Evolutionary conservation across 495 filamentous ascomycete genomes (phyloP).

Genomic region (Aspergillus sparsus): DNA sequence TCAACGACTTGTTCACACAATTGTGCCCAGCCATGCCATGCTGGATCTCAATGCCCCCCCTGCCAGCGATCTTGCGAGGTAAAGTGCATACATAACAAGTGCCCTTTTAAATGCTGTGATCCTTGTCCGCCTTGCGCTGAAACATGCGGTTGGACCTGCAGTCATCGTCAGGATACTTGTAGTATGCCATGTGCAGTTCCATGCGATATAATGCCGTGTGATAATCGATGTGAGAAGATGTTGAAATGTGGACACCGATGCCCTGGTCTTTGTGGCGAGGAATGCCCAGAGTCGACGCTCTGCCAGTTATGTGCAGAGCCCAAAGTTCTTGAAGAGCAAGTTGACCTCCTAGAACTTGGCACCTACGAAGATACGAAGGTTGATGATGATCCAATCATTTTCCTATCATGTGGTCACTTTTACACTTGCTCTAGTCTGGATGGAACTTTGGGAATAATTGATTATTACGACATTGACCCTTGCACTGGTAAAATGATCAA

Average conservation of each 20-base stretch:
- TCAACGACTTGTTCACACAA: conserved; percentile 6
- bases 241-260: conserved; percentile 65
- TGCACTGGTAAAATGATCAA: conserved; percentile 1
- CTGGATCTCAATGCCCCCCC: conserved; percentile 1
- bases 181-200: conserved; percentile 60
- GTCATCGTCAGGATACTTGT: conserved; percentile 49
- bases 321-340: conserved; percentile 25
- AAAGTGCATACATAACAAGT: conserved; percentile 6
- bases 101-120: conserved; percentile 55
- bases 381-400: conserved; percentile 53
- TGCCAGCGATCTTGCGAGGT: conserved; percentile 11
- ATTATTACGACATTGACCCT: conserved; percentile 45
- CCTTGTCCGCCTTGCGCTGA: conserved; percentile 64
- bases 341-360: conserved; percentile 53
- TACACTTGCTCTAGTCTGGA: conserved; percentile 60
- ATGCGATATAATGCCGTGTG: conserved; percentile 62
- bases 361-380: conserved; percentile 55
- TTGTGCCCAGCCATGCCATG: conserved; percentile 4
- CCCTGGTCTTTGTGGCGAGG: conserved; percentile 63
- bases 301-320: conserved; percentile 54
- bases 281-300: conserved; percentile 50
- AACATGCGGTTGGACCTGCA: conserved; percentile 54
- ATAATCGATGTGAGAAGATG: conserved; percentile 25
- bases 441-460: conserved; percentile 56
- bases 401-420: conserved; percentile 64